Percentiles rank a stretch among this genome's conserved stretches.
These are phyloP conservation scores for Curvularia lunata DNA, from an alignment of 2,329 filamentous ascomycete species.

Conservation along the genomic window DNA sequence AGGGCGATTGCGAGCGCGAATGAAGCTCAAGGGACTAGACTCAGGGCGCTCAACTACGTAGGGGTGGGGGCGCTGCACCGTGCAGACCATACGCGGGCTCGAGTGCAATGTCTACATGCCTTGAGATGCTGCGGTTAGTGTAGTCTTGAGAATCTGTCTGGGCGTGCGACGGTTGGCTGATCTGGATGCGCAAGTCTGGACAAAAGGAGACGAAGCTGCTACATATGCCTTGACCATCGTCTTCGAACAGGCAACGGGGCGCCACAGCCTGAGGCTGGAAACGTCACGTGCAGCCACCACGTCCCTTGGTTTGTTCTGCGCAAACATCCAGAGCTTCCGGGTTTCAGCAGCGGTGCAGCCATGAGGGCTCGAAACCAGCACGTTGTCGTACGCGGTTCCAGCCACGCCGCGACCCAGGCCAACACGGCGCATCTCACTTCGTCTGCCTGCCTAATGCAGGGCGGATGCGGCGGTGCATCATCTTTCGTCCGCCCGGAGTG, in stretches of 20 bases:
- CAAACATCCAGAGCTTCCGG: too few species aligned
- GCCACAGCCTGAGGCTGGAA: conserved; percentile 11
- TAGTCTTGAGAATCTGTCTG: conserved; percentile 7
- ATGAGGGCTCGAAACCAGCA: background rate
- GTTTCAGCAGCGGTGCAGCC: too few species aligned
- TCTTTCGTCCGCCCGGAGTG: conserved; percentile 23
- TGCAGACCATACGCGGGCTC: conserved; percentile 7
- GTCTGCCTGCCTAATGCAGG: conserved; percentile 17
- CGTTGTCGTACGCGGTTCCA: background rate
- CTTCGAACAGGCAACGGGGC: conserved; percentile 1
- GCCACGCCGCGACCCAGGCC: background rate
- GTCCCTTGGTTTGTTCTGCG: background rate
- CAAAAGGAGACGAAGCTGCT: conserved; percentile 1
- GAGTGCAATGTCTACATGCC: conserved; percentile 10
- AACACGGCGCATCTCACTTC: conserved; percentile 3
- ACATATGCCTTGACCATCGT: conserved; percentile 14
- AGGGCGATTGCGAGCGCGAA: conserved; percentile 23
- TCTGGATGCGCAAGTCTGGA: background rate
- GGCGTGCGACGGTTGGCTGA: background rate
- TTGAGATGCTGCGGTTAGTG: background rate
- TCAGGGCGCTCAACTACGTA: conserved; percentile 19
- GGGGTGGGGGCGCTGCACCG: conserved; percentile 25
- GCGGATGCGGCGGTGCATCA: conserved; percentile 20
- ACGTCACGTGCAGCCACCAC: conserved; percentile 5
- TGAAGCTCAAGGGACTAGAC: conserved; percentile 32